phyloP scores from a whole-genome alignment of 345 rosid genomes.

The Odontarrhena argentea region DNA sequence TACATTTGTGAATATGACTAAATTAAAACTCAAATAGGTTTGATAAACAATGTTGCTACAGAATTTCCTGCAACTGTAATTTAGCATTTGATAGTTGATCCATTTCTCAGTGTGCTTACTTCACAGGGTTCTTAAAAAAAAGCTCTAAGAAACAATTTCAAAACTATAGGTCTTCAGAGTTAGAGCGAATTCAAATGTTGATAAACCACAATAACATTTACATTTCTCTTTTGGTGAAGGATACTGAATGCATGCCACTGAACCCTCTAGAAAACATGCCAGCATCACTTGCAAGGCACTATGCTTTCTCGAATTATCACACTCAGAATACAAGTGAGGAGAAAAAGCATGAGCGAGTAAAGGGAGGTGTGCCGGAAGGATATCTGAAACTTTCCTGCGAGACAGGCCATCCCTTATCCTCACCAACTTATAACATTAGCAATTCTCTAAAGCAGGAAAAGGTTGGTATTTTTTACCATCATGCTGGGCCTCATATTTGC shows the following conservation, averaged over 20 bases:
- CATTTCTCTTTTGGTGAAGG: slow-evolving; percentile 53
- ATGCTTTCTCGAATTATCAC: slow-evolving; percentile 46
- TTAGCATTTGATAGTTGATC: slow-evolving; percentile 20
- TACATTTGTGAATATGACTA: slow-evolving; percentile 10
- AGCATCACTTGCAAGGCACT: slow-evolving; percentile 61
- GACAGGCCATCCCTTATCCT: slow-evolving; percentile 49
- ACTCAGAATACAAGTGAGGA: slow-evolving; percentile 52
- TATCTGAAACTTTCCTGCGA: slow-evolving; percentile 48
- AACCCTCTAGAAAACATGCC: slow-evolving; percentile 73
- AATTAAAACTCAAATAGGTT: slow-evolving; percentile 3
- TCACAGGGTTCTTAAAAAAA: neutral
- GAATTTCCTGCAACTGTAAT: slow-evolving; percentile 8
- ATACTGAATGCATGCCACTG: slow-evolving; percentile 82
- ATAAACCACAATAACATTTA: slow-evolving; percentile 26
- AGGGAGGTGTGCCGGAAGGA: slow-evolving; percentile 53
- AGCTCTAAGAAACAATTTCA: slow-evolving; percentile 11
- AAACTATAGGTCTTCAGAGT: slow-evolving; percentile 1
- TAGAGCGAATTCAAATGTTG: slow-evolving; percentile 13
- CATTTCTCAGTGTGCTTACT: neutral
- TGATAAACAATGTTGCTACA: slow-evolving; percentile 16
- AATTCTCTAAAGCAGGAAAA: slow-evolving; percentile 50
- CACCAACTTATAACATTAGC: slow-evolving; percentile 46
- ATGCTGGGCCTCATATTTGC: slow-evolving; percentile 21
- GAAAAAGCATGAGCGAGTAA: slow-evolving; percentile 54
- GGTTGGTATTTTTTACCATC: slow-evolving; percentile 48